phyloP scores from a whole-genome alignment of 2,329 filamentous ascomycete species.

The Talaromyces sp. region DNA sequence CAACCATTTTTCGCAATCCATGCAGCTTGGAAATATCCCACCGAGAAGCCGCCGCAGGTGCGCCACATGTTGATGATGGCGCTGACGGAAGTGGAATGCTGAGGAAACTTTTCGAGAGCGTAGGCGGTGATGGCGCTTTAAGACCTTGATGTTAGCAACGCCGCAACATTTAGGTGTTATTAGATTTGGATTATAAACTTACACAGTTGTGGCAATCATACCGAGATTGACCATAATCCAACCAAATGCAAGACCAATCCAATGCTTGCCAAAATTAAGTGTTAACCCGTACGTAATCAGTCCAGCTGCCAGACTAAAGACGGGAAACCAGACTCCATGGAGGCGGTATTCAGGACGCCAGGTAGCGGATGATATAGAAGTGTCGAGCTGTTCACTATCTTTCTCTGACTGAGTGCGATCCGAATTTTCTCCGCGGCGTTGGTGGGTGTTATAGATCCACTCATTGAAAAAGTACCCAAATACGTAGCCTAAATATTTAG shows the following conservation, averaged over 20 bases:
- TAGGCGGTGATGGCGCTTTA: slow-evolving; percentile 28
- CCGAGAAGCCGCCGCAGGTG: slow-evolving; percentile 32
- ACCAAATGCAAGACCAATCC: slow-evolving; percentile 32
- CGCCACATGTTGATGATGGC: slow-evolving; percentile 36
- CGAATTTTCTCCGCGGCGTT: not conserved
- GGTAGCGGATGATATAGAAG: not conserved
- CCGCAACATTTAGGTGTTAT: not conserved
- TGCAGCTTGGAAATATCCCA: slow-evolving; percentile 32
- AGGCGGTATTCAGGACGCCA: slow-evolving; percentile 30
- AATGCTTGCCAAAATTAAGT: slow-evolving; percentile 27
- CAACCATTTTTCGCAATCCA: slow-evolving; percentile 28
- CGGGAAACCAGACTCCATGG: slow-evolving; percentile 30
- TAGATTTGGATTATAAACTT: slow-evolving; percentile 5
- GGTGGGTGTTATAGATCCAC: slow-evolving; percentile 23
- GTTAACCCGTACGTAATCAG: slow-evolving; percentile 31
- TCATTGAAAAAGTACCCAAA: slow-evolving; percentile 32
- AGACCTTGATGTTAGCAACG: not conserved
- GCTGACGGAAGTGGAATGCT: slow-evolving; percentile 26
- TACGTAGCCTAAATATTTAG: slow-evolving; percentile 18
- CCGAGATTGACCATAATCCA: slow-evolving; percentile 33
- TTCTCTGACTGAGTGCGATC: not conserved
- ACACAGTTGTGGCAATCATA: slow-evolving; percentile 31
- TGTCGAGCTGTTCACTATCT: not conserved
- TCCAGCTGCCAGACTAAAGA: slow-evolving; percentile 24
- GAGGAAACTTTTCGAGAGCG: slow-evolving; percentile 30